phyloP scores from a whole-genome alignment of 805 yeast genomes.

The Saccharomyces paradoxus region DNA sequence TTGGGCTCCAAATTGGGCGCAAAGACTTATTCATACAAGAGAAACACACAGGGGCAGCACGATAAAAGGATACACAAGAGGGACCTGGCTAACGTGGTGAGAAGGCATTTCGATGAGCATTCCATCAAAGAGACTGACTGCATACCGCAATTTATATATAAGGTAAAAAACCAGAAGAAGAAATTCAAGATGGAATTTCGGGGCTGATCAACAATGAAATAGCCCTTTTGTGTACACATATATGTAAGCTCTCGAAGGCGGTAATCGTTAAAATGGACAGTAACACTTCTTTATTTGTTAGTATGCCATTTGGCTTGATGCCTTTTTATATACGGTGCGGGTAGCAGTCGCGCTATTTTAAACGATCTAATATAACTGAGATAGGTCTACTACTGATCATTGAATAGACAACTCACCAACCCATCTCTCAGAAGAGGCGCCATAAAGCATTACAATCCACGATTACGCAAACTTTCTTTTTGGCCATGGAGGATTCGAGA shows the following conservation, averaged over 20 bases:
- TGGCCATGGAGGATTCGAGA: neutral
- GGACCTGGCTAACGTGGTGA: constrained; percentile 52
- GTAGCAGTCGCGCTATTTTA: neutral
- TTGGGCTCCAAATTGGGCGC: constrained; percentile 67
- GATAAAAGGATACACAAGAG: constrained; percentile 44
- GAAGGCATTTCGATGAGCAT: constrained; percentile 55
- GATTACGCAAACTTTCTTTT: neutral
- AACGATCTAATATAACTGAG: neutral
- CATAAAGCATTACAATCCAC: neutral
- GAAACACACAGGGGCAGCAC: constrained; percentile 16
- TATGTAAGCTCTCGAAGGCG: neutral
- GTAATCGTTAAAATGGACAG: neutral
- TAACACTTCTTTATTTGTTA: neutral
- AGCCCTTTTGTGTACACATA: neutral
- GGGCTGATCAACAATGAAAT: constrained; percentile 3
- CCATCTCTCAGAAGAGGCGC: neutral
- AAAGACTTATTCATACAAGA: constrained; percentile 40
- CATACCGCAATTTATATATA: constrained; percentile 80
- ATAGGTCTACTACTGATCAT: neutral
- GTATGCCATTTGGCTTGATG: neutral
- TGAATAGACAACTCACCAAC: neutral
- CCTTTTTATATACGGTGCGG: neutral
- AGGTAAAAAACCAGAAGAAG: constrained; percentile 61
- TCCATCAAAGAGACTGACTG: constrained; percentile 75
- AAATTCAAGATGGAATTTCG: constrained; percentile 35